A percentile compares a stretch with the other conserved stretches of the same genome.
These are phyloP conservation scores for Coniochaeta sp. DNA, from an alignment of 2,329 filamentous ascomycete genomes.

Conservation along the genomic window DNA sequence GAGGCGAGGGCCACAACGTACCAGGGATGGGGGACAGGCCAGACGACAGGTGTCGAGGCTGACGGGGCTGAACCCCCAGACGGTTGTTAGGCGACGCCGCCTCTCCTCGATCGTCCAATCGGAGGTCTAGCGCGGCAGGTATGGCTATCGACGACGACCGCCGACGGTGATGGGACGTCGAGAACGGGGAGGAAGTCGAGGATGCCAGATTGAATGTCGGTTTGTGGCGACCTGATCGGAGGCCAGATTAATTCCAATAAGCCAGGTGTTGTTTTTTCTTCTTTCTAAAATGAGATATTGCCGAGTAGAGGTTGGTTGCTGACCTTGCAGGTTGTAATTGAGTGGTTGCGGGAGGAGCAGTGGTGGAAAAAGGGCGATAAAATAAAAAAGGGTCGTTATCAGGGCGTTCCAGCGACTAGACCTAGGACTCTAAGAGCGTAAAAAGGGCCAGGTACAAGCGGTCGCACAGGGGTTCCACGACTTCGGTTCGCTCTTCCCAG, in stretches of 20 bases:
- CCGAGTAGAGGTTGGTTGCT: no score
- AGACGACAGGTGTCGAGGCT: slow-evolving; percentile 37
- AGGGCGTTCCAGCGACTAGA: not conserved
- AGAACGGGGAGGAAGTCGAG: slow-evolving; percentile 31
- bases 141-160: slow-evolving; percentile 38
- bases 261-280: no score
- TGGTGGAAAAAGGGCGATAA: not conserved
- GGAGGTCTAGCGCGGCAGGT: slow-evolving; percentile 21
- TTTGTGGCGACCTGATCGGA: no score
- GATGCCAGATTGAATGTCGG: slow-evolving; percentile 45
- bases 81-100: slow-evolving; percentile 23
- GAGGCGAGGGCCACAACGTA: no score
- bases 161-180: slow-evolving; percentile 31
- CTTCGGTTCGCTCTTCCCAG: not conserved
- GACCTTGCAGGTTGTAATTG: slow-evolving; percentile 6
- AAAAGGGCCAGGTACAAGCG: no score
- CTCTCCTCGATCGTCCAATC: slow-evolving; percentile 22
- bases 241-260: no score
- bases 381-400: slow-evolving; percentile 2
- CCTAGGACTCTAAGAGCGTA: no score
- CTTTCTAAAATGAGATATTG: no score
- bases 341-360: not conserved
- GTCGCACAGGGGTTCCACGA: not conserved
- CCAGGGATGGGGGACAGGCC: slow-evolving; percentile 51
- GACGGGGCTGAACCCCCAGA: slow-evolving; percentile 31